phyloP scores from a whole-genome alignment of 2,329 filamentous ascomycete genomes.

The Penicillium sp. region DNA sequence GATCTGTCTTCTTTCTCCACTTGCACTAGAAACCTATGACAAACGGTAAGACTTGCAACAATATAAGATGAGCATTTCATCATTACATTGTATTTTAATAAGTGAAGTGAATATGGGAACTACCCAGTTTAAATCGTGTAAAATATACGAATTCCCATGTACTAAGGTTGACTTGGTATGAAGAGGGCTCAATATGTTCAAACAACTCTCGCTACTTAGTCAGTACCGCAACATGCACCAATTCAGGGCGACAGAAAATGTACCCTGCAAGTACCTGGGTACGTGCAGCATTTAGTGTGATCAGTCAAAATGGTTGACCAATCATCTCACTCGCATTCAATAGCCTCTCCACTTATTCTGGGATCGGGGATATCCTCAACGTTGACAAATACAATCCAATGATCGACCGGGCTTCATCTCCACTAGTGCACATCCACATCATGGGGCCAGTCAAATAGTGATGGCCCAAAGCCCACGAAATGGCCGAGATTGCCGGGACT shows the following conservation, averaged over 20 bases:
- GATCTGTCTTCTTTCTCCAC: constrained; percentile 3
- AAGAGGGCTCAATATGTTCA: not conserved
- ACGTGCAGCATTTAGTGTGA: not conserved
- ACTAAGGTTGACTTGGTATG: too few relatives aligned
- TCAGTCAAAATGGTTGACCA: not conserved
- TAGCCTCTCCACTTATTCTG: not conserved
- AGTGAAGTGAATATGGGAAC: too few relatives aligned
- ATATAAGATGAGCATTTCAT: too few relatives aligned
- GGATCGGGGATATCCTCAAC: not conserved
- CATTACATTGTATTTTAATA: too few relatives aligned
- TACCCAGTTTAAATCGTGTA: too few relatives aligned
- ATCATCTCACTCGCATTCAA: constrained; percentile 2
- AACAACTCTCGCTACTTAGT: not conserved
- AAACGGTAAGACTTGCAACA: not conserved
- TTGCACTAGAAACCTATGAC: not conserved
- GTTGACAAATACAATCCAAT: constrained; percentile 3
- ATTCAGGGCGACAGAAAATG: accelerated
- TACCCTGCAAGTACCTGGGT: not conserved
- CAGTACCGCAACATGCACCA: not conserved
- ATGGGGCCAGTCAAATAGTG: not conserved
- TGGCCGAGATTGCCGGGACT: not conserved
- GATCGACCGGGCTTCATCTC: not conserved
- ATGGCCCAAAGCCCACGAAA: not conserved
- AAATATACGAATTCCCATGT: too few relatives aligned
- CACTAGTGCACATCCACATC: not conserved